phyloP scores from a whole-genome alignment of 2,329 filamentous ascomycete species.

The Ophiocordyceps camponoti-floridani region DNA sequence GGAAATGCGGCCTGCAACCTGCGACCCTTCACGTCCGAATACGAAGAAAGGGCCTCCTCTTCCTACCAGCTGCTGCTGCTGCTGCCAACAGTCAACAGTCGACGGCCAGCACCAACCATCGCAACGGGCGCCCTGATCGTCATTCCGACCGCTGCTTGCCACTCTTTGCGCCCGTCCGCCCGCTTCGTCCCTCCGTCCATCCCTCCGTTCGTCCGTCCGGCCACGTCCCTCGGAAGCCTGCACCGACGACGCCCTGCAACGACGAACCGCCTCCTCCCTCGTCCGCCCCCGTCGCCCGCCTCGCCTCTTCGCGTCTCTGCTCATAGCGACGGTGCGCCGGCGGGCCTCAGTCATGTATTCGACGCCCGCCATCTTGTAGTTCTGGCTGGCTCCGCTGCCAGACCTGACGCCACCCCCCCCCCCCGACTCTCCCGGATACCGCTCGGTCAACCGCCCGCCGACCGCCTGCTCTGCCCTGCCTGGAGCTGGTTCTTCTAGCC shows the following conservation, averaged over 20 bases:
- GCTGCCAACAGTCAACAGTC: neutral
- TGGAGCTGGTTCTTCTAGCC: neutral
- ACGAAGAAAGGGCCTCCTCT: constrained; percentile 1
- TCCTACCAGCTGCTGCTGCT: neutral
- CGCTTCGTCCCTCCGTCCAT: neutral
- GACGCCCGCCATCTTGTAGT: constrained; percentile 24
- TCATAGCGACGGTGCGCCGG: constrained; percentile 9
- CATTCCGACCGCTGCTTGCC: neutral
- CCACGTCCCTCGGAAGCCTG: neutral
- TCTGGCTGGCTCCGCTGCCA: constrained; percentile 29
- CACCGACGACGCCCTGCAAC: neutral
- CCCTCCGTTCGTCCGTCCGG: neutral
- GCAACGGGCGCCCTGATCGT: constrained; percentile 2
- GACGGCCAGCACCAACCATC: constrained; percentile 5
- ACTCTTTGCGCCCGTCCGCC: neutral
- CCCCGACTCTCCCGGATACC: constrained; percentile 8
- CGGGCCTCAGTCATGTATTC: constrained; percentile 26
- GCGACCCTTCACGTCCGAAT: neutral
- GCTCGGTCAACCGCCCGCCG: neutral
- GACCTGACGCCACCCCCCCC: constrained; percentile 8
- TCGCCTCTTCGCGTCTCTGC: constrained; percentile 4
- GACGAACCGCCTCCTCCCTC: neutral
- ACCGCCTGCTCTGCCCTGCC: neutral
- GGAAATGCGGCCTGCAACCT: constrained; percentile 7
- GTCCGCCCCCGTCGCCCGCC: neutral